Evolutionary conservation across 768 basidiomycete species (phyloP), one percentile per base, ranked within the genome.

Genomic region (Trametes gibbosa): DNA sequence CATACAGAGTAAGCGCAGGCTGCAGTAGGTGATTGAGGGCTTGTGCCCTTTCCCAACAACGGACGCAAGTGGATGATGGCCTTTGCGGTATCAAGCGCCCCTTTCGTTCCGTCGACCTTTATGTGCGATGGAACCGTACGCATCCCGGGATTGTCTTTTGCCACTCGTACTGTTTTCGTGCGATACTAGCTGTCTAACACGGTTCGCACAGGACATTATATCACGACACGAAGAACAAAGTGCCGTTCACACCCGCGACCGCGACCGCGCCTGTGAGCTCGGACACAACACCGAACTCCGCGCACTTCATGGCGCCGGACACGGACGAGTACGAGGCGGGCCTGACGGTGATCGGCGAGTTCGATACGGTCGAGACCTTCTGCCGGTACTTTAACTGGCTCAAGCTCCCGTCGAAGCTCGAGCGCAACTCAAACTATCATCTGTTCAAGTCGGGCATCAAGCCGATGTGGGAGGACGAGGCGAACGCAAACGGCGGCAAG

Each of bases 381-480:
- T 94, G 92, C 73, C 84, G 92, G 19, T 92, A 92, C 76, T 90
- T 92, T 80, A 93, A 94, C 74, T 94, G 92, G 92, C 85, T 93
- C 62, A 94, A 94, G 73, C 89, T 90, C 0, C 95, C 95, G 12
- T 92, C 91, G 34, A 84, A 85, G 67, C 83, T 96, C 34, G 90
- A 94, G 66, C 86, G 86, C 67, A 93, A 92, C 74, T 89, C 89
- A 46, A 98, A 97, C 75, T 95, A 96, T 67, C 95, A 98, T 70
- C 81, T 98, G 55, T 97, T 98, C 84, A 96, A 96, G 75, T 80
- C 84, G 21, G 91, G 91, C 17, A 95, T 95, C 77, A 92, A 93
- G 69, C 92, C 92, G 14, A 96, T 97, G 95, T 97, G 94, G 94
- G 95, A 96, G 75, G 95, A 96, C 71, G 83, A 84, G 29, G 90